These are phyloP conservation scores for Cryptosporidium muris DNA, from an alignment of 169 alveolate species.

Conservation along the genomic window DNA sequence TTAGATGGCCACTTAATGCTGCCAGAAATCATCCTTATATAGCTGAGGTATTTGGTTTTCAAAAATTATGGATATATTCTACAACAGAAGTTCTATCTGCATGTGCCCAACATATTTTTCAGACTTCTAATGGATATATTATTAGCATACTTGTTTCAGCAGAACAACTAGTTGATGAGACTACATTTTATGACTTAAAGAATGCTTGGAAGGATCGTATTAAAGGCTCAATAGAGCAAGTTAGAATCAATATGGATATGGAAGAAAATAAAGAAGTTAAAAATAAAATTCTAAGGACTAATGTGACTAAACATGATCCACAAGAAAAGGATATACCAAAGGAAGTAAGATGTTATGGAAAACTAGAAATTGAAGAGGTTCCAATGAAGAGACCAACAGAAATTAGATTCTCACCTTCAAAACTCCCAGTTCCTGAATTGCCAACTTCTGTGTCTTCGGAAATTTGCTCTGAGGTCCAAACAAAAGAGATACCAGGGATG, in stretches of 20 bases:
- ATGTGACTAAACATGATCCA: constrained; percentile 15
- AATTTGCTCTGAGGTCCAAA: constrained; percentile 35
- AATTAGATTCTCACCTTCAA: constrained; percentile 19
- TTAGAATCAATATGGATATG: constrained; percentile 26
- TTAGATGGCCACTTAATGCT: constrained; percentile 65
- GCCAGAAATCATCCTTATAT: constrained; percentile 69
- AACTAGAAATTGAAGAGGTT: constrained; percentile 49
- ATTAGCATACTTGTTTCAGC: constrained; percentile 37
- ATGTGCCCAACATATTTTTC: constrained; percentile 64
- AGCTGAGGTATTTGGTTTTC: constrained; percentile 51
- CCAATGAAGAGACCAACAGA: background rate
- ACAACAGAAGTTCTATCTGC: constrained; percentile 36
- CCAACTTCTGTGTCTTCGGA: constrained; percentile 68
- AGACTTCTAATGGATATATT: constrained; percentile 52
- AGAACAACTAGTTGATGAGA: constrained; percentile 46
- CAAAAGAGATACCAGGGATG: constrained; percentile 59
- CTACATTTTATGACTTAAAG: constrained; percentile 39
- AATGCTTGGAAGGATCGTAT: constrained; percentile 59
- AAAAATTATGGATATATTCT: constrained; percentile 47
- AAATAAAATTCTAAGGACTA: background rate
- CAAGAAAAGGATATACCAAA: background rate
- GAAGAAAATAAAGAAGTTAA: background rate
- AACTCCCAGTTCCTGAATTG: constrained; percentile 53
- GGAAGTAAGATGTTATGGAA: background rate
- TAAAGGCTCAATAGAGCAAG: constrained; percentile 3